Evolutionary conservation across 352 stramenopile species (phyloP).

Genomic region (Blastocystis sp.): DNA sequence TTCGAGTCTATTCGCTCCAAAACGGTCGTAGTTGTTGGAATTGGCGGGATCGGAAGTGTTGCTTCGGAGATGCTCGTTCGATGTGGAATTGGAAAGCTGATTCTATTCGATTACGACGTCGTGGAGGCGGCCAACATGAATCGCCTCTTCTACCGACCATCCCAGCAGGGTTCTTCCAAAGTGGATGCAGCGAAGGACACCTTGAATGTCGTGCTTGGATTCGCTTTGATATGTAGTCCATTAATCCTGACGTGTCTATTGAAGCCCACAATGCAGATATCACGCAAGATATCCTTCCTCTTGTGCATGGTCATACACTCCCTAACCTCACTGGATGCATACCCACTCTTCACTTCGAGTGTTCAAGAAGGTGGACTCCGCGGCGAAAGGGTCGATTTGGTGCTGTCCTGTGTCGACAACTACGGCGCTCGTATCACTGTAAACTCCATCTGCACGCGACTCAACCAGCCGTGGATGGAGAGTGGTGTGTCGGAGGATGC

Average conservation of each 20-base stretch:
- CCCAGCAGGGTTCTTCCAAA: constrained; percentile 75
- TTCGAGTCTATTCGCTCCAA: constrained; percentile 74
- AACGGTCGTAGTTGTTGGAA: constrained; percentile 71
- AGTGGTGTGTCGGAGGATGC: constrained; percentile 77
- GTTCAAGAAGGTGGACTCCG: constrained; percentile 69
- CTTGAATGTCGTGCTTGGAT: constrained; percentile 63
- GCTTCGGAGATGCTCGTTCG: constrained; percentile 77
- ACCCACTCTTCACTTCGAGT: constrained; percentile 71
- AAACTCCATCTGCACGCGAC: constrained; percentile 75
- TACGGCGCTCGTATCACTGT: constrained; percentile 73
- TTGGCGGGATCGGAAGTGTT: constrained; percentile 74
- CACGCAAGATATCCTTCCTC: constrained; percentile 62
- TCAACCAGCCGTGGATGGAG: constrained; percentile 76
- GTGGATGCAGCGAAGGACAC: constrained; percentile 74
- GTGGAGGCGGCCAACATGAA: constrained; percentile 81
- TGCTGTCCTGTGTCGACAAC: constrained; percentile 78
- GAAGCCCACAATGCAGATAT: constrained; percentile 76
- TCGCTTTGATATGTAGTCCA: constrained; percentile 61
- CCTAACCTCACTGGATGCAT: constrained; percentile 64
- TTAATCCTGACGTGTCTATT: constrained; percentile 76
- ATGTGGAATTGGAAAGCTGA: constrained; percentile 75
- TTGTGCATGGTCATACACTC: neutral
- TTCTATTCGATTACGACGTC: constrained; percentile 78
- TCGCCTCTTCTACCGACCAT: constrained; percentile 75
- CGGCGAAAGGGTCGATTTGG: constrained; percentile 65